Base-by-base conservation (phyloP, 768 basidiomycete genomes). In the Lentinula lateritia region DNA sequence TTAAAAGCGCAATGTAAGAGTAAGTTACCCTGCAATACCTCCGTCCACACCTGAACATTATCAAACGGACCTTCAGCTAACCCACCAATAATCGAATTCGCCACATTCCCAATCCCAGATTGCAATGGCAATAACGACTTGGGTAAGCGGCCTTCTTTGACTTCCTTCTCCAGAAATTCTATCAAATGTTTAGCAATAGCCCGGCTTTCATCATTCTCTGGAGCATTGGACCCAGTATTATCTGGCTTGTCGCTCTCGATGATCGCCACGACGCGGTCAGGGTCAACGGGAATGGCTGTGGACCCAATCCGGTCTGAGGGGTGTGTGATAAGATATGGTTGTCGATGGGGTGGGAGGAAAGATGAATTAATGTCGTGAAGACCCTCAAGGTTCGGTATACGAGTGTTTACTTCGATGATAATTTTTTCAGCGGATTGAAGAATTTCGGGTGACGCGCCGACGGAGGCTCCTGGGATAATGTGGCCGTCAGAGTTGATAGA, bases 361-460 rank as follows among this genome's bases (percentile, higher is more conserved):
- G 73, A 74, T 36, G 76, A 75, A 61, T 78, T 79, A 66, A 81
- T 80, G 55, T 81, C 80, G 63, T 81, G 80, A 20, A 81, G 67
- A 3, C 80, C 80, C 58, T 78, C 76, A 5, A 81, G 69, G 63
- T 76, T 78, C 0, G 80, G 79, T 42, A 80, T 74, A 35, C 66
- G 72, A 6, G 79, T 81, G 69, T 81, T 80, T 28, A 80, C 79
- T 66, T 81, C 80, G 46, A 81, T 76, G 60, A 81, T 79, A 55
- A 81, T 81, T 61, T 76, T 80, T 60, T 80, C 78, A 2, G 80
- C 79, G 10, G 69, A 69, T 63, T 79, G 76, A n/a, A 81, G 62
- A 53, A 81, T 80, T 62, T 81, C 80, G 3, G 79, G 79, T 0
- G 77, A 77, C 4, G 79, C 80, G 45, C 80, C 78, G 8, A 80